A percentile compares a stretch with the other conserved stretches of the same genome.
These are phyloP conservation scores for Carex littledalei DNA, from an alignment of 176 grass and related monocot genomes.

Conservation along the genomic window DNA sequence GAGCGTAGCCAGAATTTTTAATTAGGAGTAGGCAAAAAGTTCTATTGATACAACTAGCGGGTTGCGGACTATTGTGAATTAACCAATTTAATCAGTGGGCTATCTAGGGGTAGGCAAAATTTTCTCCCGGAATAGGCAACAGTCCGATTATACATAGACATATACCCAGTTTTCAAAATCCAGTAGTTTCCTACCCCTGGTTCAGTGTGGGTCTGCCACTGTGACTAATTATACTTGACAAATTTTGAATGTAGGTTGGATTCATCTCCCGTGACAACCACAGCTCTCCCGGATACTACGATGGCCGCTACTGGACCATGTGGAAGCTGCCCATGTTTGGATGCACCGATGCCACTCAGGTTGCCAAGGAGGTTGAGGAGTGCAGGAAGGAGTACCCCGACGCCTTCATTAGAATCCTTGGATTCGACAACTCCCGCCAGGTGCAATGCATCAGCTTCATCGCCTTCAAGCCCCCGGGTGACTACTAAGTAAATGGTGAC, in stretches of 20 bases:
- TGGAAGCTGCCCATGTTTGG: constrained; percentile 47
- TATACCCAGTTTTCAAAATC: too few relatives aligned
- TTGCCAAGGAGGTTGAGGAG: constrained; percentile 26
- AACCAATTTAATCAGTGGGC: too few relatives aligned
- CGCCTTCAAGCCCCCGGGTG: constrained; percentile 40
- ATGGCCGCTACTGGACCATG: constrained; percentile 44
- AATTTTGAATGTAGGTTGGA: not conserved
- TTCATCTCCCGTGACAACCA: constrained; percentile 27
- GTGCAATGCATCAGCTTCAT: constrained; percentile 57
- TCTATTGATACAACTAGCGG: too few relatives aligned
- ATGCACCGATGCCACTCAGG: constrained; percentile 30
- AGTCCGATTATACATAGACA: too few relatives aligned
- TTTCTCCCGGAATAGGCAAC: too few relatives aligned
- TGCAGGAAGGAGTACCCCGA: constrained; percentile 37
- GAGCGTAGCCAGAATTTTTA: too few relatives aligned
- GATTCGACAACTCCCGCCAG: constrained; percentile 46
- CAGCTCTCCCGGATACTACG: constrained; percentile 32
- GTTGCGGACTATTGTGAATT: too few relatives aligned
- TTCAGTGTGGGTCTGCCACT: too few relatives aligned
- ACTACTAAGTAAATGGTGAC: not conserved
- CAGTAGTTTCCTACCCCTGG: too few relatives aligned
- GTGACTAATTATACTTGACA: not conserved
- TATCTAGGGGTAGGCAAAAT: too few relatives aligned
- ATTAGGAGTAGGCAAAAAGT: too few relatives aligned
- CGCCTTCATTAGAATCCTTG: constrained; percentile 42